Percentiles rank a stretch among this genome's conserved stretches.
Evolutionary conservation across 2,329 filamentous ascomycete species (phyloP).

Genomic region (Ceratocystis diversiconidia): DNA sequence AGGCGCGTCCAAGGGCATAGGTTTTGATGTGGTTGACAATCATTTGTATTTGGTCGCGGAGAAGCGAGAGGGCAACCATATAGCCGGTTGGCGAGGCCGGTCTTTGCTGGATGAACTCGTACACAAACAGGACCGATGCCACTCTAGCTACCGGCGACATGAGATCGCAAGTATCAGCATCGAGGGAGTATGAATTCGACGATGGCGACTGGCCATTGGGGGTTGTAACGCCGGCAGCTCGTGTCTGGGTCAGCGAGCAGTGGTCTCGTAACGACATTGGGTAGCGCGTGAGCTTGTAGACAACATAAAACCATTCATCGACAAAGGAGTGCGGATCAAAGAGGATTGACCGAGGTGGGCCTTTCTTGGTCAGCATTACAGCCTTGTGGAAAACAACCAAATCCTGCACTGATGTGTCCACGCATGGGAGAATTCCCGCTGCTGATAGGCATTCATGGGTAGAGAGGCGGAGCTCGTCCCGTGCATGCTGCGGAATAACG

Average conservation of each 20-base stretch:
- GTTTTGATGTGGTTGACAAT: slow-evolving; percentile 18
- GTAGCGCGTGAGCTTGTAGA: slow-evolving; percentile 12
- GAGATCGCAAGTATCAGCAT: slow-evolving; percentile 7
- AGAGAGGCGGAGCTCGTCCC: slow-evolving; percentile 5
- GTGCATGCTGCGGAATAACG: slow-evolving; percentile 6
- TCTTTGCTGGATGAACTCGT: slow-evolving; percentile 15
- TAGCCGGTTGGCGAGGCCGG: slow-evolving; percentile 15
- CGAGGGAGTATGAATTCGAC: neutral
- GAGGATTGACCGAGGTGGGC: slow-evolving; percentile 8
- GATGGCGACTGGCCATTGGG: neutral
- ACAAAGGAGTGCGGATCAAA: slow-evolving; percentile 16
- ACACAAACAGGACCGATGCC: slow-evolving; percentile 9
- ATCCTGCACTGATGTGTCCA: slow-evolving; percentile 8
- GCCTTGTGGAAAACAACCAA: slow-evolving; percentile 14
- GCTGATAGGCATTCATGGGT: neutral
- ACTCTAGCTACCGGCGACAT: slow-evolving; percentile 13
- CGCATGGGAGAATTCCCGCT: slow-evolving; percentile 15
- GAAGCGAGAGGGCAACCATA: slow-evolving; percentile 5
- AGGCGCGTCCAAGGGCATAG: slow-evolving; percentile 6
- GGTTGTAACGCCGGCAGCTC: slow-evolving; percentile 11
- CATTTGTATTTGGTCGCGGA: slow-evolving; percentile 14
- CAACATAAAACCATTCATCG: slow-evolving; percentile 16
- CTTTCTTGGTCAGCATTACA: slow-evolving; percentile 12
- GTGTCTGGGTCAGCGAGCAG: slow-evolving; percentile 15
- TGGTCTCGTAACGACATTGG: slow-evolving; percentile 15